Evolutionary conservation across 768 basidiomycete species (phyloP), one percentile per base, ranked within the genome.

Genomic region (Phylloporus arenicola): DNA sequence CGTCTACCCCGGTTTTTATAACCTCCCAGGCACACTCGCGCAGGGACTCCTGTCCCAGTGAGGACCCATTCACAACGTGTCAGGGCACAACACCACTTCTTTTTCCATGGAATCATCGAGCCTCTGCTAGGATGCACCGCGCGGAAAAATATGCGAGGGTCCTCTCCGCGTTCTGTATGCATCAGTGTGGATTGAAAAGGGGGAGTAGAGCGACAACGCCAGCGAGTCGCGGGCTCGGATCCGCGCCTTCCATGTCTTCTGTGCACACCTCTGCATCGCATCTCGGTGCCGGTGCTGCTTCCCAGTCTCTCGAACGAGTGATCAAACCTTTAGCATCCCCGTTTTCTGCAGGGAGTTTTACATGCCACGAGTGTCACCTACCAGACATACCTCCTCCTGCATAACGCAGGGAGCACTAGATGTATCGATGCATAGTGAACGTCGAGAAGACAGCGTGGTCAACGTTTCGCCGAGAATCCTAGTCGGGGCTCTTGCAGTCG

Each of bases 381-480:
- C 31, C 12, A 33, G 11, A 14, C 33, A 16, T 33, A 14, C 33
- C 13, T 33, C 16, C 6, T 33, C 16, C 16, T 33, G 14, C 16
- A 33, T 16, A 16, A 12, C 16, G 33, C 16, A 33, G 33, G 5
- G 16, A 33, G 33, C 33, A 16, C 33, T 33, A 14, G 16, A 16
- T 33, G 33, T 33, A 16, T 33, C 12, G 13, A 16, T 33, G 33
- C 35, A 8, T 6, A 17, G 11, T 6, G 19, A 17, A 19, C 9
- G 20, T 25, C 20, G 14, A 17, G 34, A 38, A 31, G 34, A 31
- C 51, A n/a, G 14, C 14, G 40, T 6, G 40, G 14, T 27, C 16
- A 16, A 9, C 16, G 25, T 42, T 10, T 27, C 41, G 16, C 14
- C 20, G 59, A 46, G 58, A 39, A 58, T 58, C 59, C 19, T 29